Evolutionary conservation across 2,329 filamentous ascomycete species (phyloP), one percentile per base, ranked within the genome.

Genomic region (Macroventuria anomochaeta): DNA sequence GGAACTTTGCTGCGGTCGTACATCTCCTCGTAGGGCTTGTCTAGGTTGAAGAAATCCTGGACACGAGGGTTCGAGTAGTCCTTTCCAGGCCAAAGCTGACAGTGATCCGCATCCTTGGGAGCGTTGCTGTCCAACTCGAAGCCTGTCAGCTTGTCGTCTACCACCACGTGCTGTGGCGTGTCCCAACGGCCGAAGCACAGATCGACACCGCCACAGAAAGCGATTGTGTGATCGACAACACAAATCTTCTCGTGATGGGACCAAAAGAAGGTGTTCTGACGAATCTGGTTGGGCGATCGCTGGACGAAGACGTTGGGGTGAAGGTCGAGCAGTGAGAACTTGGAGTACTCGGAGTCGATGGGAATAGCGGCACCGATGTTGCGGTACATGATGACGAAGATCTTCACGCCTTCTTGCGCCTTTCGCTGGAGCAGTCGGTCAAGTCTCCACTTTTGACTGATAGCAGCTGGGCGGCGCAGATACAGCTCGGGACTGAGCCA

Each of bases 261-360:
- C 82, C 96, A 99, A 80, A 99, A 99, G 79, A 99, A 99, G 38
- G 96, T 96, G 68, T 97, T 97, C 77, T 99, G 96, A 69, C 96
- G 90, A 76, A 97, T 93, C 75, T 99, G 95, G 66, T 99, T 97
- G 0, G 95, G 95, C 3, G 95, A 97, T 67, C 95, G 83, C 71
- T 97, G 92, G 12, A 99, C 92, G 65, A 96, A 96, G 58, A 99
- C 88, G 72, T 99, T 99, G 17, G 92, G 92, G 65, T 97, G 93
- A 7, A 99, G 82, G 70, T 97, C 96, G 40, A 99, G 85, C 53
- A 99, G 83, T 1, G 93, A 96, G 76, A 93, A 96, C 69, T 99
- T 99, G 50, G 95, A 97, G 75, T 97, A 96, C 74, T 97, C 93
- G 1, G 93, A 97, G 74, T 99, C 95, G 69, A 99, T 99, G 3